Evolutionary conservation across 2,329 filamentous ascomycete species (phyloP).

Genomic region (Alternaria burnsii): DNA sequence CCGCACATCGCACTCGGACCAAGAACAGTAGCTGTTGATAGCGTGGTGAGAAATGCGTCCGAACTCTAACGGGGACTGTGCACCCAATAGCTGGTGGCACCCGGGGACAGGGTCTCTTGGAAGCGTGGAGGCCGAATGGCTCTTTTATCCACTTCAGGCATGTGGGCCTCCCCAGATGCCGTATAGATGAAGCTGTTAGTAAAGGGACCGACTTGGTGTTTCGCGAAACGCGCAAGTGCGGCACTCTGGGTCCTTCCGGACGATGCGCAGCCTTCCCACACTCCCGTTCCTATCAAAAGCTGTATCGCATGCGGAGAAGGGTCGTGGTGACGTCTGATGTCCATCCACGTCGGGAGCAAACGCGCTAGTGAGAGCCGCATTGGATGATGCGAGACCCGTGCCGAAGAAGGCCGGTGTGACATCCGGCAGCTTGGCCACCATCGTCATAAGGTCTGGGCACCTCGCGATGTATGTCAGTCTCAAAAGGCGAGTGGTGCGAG

Average conservation of each 20-base stretch:
- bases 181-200: constrained; percentile 18
- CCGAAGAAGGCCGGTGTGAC: constrained; percentile 12
- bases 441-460: constrained; percentile 9
- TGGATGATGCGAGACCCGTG: constrained; percentile 19
- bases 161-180: constrained; percentile 23
- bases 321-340: constrained; percentile 22
- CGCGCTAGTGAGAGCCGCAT: constrained; percentile 33
- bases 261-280: neutral
- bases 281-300: constrained; percentile 1
- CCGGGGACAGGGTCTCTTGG: constrained; percentile 12
- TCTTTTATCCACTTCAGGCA: constrained; percentile 23
- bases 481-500: neutral
- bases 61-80: constrained; percentile 9
- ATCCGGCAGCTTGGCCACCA: constrained; percentile 4
- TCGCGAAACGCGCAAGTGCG: constrained; percentile 3
- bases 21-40: constrained; percentile 18
- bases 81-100: constrained; percentile 18
- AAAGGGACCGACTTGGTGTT: constrained; percentile 1
- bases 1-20: constrained; percentile 3
- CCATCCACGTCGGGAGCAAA: constrained; percentile 29
- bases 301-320: constrained; percentile 11
- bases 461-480: neutral
- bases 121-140: constrained; percentile 25
- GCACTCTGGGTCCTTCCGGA: constrained; percentile 1
- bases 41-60: constrained; percentile 9